phyloP scores from a whole-genome alignment of 2,329 filamentous ascomycete genomes.

The Exophiala lecanii-corni region DNA sequence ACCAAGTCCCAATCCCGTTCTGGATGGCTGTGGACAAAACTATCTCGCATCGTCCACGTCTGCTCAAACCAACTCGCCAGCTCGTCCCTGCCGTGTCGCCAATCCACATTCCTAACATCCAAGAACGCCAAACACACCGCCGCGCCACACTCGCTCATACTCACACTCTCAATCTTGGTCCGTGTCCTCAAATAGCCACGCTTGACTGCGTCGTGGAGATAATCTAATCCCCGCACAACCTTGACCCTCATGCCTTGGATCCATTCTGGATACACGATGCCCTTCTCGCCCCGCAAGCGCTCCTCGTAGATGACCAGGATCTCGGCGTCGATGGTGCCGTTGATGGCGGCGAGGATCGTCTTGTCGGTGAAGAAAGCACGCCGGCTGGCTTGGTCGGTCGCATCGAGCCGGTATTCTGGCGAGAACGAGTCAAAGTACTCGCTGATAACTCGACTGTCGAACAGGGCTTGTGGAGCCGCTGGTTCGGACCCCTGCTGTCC shows the following conservation, averaged over 20 bases:
- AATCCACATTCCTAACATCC: neutral
- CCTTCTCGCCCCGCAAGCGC: neutral
- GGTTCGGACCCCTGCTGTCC: neutral
- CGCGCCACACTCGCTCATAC: neutral
- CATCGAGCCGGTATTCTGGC: neutral
- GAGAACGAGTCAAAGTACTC: neutral
- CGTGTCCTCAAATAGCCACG: neutral
- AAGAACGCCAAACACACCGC: neutral
- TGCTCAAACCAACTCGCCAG: neutral
- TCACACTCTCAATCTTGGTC: neutral
- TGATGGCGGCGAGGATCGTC: neutral
- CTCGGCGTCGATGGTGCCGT: neutral
- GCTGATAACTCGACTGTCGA: neutral
- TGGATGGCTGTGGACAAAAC: no score
- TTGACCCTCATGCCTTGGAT: neutral
- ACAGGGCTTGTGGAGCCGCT: neutral
- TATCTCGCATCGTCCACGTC: neutral
- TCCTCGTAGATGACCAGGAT: neutral
- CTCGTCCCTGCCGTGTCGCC: neutral
- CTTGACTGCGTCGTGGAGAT: neutral
- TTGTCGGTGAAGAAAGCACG: neutral
- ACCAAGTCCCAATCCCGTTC: no score
- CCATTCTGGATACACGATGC: neutral
- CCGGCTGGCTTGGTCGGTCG: neutral
- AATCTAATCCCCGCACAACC: neutral